These are phyloP conservation scores for Sporothrix phasma DNA, from an alignment of 2,329 filamentous ascomycete genomes.

Conservation along the genomic window DNA sequence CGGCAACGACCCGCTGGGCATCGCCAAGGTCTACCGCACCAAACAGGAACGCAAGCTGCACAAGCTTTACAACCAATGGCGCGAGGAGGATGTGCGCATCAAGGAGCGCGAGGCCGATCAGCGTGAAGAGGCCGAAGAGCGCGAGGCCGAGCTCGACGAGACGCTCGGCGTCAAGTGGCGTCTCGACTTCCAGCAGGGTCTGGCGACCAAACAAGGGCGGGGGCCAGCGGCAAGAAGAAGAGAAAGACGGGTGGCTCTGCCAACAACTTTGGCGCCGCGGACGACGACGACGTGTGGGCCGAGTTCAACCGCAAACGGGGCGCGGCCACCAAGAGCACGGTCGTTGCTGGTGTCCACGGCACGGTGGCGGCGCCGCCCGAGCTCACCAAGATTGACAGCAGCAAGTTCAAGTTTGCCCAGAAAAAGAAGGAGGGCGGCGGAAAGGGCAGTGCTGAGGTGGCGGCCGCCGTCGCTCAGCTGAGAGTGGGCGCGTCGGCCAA, in stretches of 20 bases:
- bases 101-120: constrained; percentile 57
- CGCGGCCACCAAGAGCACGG: constrained; percentile 33
- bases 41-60: constrained; percentile 78
- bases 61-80: constrained; percentile 70
- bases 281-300: constrained; percentile 62
- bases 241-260: background rate
- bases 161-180: constrained; percentile 40
- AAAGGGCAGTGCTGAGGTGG: background rate
- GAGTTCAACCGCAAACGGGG: constrained; percentile 58
- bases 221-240: constrained; percentile 7
- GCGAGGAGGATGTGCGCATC: constrained; percentile 54
- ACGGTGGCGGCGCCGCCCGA: constrained; percentile 66
- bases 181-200: constrained; percentile 32
- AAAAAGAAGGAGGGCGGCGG: constrained; percentile 1
- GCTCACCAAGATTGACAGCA: constrained; percentile 52
- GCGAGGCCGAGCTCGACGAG: constrained; percentile 50
- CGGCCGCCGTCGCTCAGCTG: background rate
- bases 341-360: constrained; percentile 37
- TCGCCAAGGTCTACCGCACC: constrained; percentile 57
- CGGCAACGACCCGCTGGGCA: constrained; percentile 49
- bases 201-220: constrained; percentile 30
- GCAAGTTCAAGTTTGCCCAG: constrained; percentile 44
- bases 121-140: constrained; percentile 52
- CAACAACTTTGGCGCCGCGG: constrained; percentile 26
- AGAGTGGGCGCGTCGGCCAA: background rate